Evolutionary conservation across 495 filamentous ascomycete species (phyloP), one percentile per base, ranked within the genome.

Genomic region (Hyphodiscus hymeniophilus): DNA sequence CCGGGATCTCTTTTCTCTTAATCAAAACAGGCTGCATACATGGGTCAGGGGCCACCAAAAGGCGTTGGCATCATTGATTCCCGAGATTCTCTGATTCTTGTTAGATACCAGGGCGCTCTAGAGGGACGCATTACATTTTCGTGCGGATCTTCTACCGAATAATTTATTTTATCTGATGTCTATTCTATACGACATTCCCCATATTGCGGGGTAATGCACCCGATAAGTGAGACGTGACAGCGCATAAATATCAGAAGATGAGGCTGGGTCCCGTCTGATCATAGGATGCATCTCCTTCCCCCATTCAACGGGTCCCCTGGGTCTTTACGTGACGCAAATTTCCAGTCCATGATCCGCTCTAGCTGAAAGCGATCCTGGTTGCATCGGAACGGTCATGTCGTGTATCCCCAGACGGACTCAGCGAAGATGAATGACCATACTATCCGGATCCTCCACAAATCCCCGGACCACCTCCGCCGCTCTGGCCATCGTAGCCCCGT

Each of bases 401-500:
- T 28, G 26, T 28, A 28, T 28, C 24, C 12, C 6, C 16, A 21
- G 31, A 35, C 28, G 15, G 40, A 36, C 10, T 51, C 47, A 55
- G n/a, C 73, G 61, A 51, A 79, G 63, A 53, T 76, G 70, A 59
- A 82, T 73, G 38, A 95, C 66, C 89, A 97, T 92, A 40, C 74
- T 71, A 64, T 85, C 89, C 2, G 89, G 84, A 52, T 85, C 79
- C 67, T 97, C 91, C 41, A 95, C 72, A 33, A 84, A 81, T 23
- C 72, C 68, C 50, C 76, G 77, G 30, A 97, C 83, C 51, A 77
- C 73, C 51, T 87, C 86, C 1, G 89, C 89, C 67, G 90, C 89
- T 36, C 89, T 69, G 7, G 94, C 94, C 79, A 95, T 84, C 22
- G 85, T 94, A 24, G 89, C 92, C 4, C 94, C 94, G 67, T 99